Conservation (phyloP, 2,329 filamentous ascomycete species). For the Fusarium sp. region DNA sequence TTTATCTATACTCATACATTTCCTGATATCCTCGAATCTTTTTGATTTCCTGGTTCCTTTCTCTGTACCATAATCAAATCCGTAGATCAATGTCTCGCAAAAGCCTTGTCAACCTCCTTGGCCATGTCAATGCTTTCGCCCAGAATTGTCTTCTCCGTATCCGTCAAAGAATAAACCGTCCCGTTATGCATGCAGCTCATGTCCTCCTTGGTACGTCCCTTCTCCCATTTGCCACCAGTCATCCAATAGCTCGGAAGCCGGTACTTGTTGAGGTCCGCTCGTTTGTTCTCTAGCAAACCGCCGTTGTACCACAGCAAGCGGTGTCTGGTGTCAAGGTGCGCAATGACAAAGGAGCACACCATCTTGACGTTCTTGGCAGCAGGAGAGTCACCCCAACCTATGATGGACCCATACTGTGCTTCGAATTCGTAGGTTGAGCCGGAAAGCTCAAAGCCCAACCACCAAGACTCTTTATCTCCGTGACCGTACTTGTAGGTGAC, state of each 20-base stretch:
- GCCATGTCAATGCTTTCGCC: constrained; percentile 18
- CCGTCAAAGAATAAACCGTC: constrained; percentile 6
- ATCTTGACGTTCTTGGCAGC: not conserved
- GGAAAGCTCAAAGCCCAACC: constrained; percentile 57
- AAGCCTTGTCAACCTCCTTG: constrained; percentile 16
- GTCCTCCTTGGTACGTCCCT: constrained; percentile 47
- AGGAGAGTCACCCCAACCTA: constrained; percentile 48
- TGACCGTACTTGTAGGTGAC: constrained; percentile 55
- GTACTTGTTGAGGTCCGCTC: constrained; percentile 43
- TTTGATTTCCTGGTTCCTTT: not conserved
- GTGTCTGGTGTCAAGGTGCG: constrained; percentile 53
- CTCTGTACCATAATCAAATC: not conserved
- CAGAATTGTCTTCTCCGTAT: constrained; percentile 8
- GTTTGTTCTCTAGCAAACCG: constrained; percentile 55
- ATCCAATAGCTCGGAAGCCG: constrained; percentile 54
- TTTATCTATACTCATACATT: constrained; percentile 1
- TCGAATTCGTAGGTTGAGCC: constrained; percentile 55
- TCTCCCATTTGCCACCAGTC: constrained; percentile 53
- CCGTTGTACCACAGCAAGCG: constrained; percentile 57
- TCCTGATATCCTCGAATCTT: not conserved
- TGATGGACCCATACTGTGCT: constrained; percentile 54
- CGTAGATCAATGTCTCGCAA: not conserved
- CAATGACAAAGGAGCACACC: constrained; percentile 56
- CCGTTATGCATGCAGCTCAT: constrained; percentile 53
- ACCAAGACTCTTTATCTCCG: constrained; percentile 60